These are phyloP conservation scores for Carnegiea gigantea DNA, from an alignment of 179 eudicot genomes.

Conservation along the genomic window DNA sequence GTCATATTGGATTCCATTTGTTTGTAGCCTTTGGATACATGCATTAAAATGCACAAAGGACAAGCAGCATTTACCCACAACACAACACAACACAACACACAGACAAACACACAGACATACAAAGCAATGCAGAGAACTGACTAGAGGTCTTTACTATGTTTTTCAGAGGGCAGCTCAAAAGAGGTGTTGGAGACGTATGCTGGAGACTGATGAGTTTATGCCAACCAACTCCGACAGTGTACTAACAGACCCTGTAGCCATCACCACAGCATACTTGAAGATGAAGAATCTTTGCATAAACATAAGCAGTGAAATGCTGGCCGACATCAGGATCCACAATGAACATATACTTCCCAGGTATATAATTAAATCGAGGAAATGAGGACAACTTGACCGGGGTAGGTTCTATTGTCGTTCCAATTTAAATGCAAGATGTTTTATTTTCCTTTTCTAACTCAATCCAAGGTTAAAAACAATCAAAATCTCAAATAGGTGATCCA, in stretches of 20 bases:
- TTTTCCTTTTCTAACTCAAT: not conserved
- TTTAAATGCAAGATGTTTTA: not conserved
- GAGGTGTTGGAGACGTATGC: conserved; percentile 78
- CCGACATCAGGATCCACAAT: conserved; percentile 78
- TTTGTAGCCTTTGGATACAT: not conserved
- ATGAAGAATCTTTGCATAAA: conserved; percentile 72
- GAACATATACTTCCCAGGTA: conserved; percentile 84
- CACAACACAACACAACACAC: too few relatives aligned
- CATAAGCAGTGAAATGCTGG: conserved; percentile 62
- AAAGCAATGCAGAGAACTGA: not conserved
- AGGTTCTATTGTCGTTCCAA: not conserved
- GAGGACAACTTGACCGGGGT: not conserved
- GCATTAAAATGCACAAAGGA: not conserved
- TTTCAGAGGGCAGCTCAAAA: conserved; percentile 72
- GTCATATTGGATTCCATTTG: too few relatives aligned
- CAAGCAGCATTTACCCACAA: too few relatives aligned
- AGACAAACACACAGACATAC: not conserved
- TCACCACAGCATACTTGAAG: conserved; percentile 70
- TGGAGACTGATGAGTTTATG: conserved; percentile 84
- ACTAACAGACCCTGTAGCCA: conserved; percentile 60
- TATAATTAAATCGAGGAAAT: not conserved
- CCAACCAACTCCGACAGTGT: conserved; percentile 61
- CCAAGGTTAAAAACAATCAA: not conserved
- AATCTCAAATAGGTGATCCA: not conserved
- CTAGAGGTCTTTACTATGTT: conserved; percentile 3